Evolutionary conservation across 2,329 filamentous ascomycete genomes (phyloP).

Genomic region (Venturiaceae sp.): DNA sequence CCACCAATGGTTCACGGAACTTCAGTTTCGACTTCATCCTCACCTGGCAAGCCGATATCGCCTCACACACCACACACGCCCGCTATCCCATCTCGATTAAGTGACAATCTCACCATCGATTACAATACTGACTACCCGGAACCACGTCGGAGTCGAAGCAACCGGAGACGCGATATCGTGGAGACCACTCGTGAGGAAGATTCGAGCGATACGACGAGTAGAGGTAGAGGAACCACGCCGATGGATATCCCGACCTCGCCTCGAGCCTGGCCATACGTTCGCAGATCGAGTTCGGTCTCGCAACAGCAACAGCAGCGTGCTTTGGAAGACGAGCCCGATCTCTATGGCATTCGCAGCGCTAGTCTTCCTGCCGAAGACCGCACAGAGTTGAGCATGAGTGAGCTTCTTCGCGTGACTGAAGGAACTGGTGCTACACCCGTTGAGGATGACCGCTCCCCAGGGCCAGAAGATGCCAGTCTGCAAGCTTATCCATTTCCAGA

Average conservation of each 20-base stretch:
- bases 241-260: constrained; percentile 69
- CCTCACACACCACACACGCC: constrained; percentile 92
- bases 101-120: constrained; percentile 77
- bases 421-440: background rate
- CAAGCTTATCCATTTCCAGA: constrained; percentile 5
- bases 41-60: constrained; percentile 84
- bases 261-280: constrained; percentile 36
- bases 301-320: background rate
- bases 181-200: constrained; percentile 4
- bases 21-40: constrained; percentile 76
- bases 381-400: constrained; percentile 7
- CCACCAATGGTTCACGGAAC: constrained; percentile 53
- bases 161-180: background rate
- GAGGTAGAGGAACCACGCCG: constrained; percentile 45
- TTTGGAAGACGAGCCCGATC: constrained; percentile 7
- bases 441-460: constrained; percentile 5
- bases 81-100: constrained; percentile 85
- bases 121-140: constrained; percentile 52
- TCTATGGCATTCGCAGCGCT: constrained; percentile 8
- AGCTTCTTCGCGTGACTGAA: constrained; percentile 6
- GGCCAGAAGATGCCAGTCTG: background rate
- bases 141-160: constrained; percentile 22
- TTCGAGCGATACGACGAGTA: constrained; percentile 2
- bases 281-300: constrained; percentile 40
- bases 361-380: constrained; percentile 4